Evolutionary conservation across 768 basidiomycete species (phyloP), one percentile per base, ranked within the genome.

Genomic region (Cystobasidium tubakii): DNA sequence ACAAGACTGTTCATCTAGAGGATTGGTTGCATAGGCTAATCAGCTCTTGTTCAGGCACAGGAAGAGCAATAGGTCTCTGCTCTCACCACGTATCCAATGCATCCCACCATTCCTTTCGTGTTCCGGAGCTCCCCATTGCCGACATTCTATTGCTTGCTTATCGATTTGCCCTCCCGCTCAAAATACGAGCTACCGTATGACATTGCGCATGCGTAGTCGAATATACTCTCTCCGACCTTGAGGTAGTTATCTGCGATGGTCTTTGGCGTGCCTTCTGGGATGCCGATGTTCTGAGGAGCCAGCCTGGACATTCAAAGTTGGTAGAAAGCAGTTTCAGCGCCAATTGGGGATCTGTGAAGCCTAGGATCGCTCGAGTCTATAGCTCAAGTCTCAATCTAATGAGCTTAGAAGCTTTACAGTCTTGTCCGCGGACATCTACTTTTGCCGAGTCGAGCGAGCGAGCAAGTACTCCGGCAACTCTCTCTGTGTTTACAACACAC

Each of bases 121-220:
- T 39, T 6, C 33, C 29, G 33, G 29, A 60, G 25, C 29, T 60
- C 25, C 57, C 12, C 29, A 60, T 29, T 15, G 15, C 21, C 17
- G 4, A 60, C 33, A 27, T 29, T 33, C 39, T 39, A 27, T 6
- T 3, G 36, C 43, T 65, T 65, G 39, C 39, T 34, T 12, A 25
- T 3, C 15, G 63, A 39, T 29, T 67, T 67, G 39, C 69, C 57
- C 62, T 78, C 77, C 62, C 78, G 77, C 77, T 81, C 82, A 72
- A 83, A 97, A 79, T 90, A 96, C 10, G 84, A 77, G 80, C 88
- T 93, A 80, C 89, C 92, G 75, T 96, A 90, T n/a, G 88, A 91
- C 1, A 88, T 87, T 13, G 87, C 88, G 78, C 92, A 89, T 42
- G 89, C 83, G 81, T 92, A 85, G 79, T 91, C 90, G 82, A 95